These are phyloP conservation scores for Euphorbia schlechtendalii DNA, from an alignment of 441 rosid species.

Conservation along the genomic window DNA sequence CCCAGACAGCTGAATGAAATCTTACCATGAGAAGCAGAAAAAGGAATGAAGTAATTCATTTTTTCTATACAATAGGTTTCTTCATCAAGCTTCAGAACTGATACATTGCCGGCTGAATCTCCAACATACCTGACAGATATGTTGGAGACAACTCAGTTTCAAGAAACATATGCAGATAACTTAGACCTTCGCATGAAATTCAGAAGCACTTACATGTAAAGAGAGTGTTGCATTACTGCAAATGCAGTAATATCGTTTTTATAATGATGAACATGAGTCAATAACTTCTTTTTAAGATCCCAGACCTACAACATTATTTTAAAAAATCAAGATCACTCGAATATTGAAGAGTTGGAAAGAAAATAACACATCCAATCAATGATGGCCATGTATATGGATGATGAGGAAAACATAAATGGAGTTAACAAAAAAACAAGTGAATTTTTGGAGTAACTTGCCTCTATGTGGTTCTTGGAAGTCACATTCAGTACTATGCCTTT, in stretches of 20 bases:
- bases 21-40: constrained; percentile 71
- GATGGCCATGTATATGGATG: background rate
- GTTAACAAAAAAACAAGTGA: background rate
- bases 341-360: background rate
- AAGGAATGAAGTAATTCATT: constrained; percentile 68
- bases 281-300: constrained; percentile 63
- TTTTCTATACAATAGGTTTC: constrained; percentile 35
- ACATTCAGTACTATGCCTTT: constrained; percentile 72
- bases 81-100: constrained; percentile 57
- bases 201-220: constrained; percentile 54
- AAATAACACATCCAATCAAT: background rate
- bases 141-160: constrained; percentile 12
- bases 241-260: constrained; percentile 60
- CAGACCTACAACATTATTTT: constrained; percentile 49
- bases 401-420: background rate
- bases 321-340: constrained; percentile 16
- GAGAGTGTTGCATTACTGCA: constrained; percentile 51
- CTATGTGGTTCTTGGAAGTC: constrained; percentile 59
- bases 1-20: background rate
- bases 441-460: constrained; percentile 41
- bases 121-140: constrained; percentile 60
- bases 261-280: constrained; percentile 46
- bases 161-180: constrained; percentile 5
- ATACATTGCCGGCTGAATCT: constrained; percentile 65
- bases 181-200: background rate